Percentiles rank a stretch among this genome's conserved stretches.
phyloP scores from a whole-genome alignment of 2,329 filamentous ascomycete species.

The Colletotrichum endophyticum region DNA sequence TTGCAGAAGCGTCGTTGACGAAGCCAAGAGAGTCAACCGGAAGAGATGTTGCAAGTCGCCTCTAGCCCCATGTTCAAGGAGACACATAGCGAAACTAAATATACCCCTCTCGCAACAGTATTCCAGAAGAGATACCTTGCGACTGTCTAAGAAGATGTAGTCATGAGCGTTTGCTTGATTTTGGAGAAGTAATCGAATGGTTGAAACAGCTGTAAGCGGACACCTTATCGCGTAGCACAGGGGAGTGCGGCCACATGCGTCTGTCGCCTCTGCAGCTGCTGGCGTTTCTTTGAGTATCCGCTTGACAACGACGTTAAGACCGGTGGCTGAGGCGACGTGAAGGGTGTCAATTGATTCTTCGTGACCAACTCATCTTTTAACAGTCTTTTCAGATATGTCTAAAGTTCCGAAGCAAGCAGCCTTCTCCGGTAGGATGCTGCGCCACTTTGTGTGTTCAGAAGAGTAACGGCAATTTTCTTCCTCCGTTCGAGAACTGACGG shows the following conservation, averaged over 20 bases:
- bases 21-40: background rate
- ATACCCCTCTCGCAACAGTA: background rate
- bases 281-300: background rate
- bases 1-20: background rate
- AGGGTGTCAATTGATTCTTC: background rate
- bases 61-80: background rate
- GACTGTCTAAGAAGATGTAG: background rate
- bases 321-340: background rate
- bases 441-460: background rate
- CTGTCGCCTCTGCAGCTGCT: background rate
- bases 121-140: background rate
- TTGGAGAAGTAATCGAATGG: background rate
- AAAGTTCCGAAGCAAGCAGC: background rate
- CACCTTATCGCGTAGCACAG: background rate
- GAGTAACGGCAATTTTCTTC: background rate
- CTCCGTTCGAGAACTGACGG: background rate
- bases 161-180: background rate
- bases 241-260: background rate
- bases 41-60: background rate
- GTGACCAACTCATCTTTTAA: background rate
- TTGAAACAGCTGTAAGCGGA: background rate
- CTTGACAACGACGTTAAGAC: background rate
- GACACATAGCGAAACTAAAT: background rate
- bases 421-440: background rate
- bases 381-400: background rate